Conservation (phyloP, 2,329 filamentous ascomycete genomes). For the Hymenoscyphus salicellus region DNA sequence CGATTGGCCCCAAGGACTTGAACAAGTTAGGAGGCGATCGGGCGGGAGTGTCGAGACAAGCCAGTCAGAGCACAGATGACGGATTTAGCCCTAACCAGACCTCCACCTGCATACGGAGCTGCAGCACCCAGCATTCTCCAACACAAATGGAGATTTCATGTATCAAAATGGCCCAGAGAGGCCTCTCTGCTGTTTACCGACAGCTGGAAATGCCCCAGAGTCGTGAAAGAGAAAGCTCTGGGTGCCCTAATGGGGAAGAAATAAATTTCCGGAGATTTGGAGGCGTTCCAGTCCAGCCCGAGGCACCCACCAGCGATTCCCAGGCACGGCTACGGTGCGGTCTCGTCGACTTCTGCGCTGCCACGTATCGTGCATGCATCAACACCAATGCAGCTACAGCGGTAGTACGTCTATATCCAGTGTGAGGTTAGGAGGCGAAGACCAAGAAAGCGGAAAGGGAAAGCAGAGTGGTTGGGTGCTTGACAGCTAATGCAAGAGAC, state of each 20-base stretch:
- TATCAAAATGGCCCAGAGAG: constrained; percentile 16
- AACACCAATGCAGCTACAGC: constrained; percentile 29
- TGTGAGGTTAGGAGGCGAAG: constrained; percentile 20
- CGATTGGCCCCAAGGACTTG: constrained; percentile 20
- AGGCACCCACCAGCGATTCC: constrained; percentile 16
- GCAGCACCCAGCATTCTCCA: constrained; percentile 29
- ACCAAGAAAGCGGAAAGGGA: constrained; percentile 1
- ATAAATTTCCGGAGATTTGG: constrained; percentile 3
- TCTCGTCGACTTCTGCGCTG: constrained; percentile 13
- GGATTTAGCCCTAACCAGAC: constrained; percentile 26
- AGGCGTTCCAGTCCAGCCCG: neutral
- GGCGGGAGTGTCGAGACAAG: constrained; percentile 11
- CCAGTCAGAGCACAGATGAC: constrained; percentile 26
- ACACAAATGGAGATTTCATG: constrained; percentile 18
- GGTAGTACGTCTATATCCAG: constrained; percentile 28
- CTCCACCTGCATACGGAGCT: constrained; percentile 24
- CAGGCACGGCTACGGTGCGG: neutral
- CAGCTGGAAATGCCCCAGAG: neutral
- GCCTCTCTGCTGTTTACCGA: constrained; percentile 4
- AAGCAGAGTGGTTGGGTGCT: constrained; percentile 22
- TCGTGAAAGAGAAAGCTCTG: neutral
- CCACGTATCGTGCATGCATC: constrained; percentile 34
- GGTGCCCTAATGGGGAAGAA: neutral
- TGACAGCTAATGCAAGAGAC: neutral
- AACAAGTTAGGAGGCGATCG: constrained; percentile 15